Evolutionary conservation across 225 moss, liverwort and hornwort genomes (phyloP), one percentile per base, ranked within the genome.

Genomic region (Polytrichum commune): DNA sequence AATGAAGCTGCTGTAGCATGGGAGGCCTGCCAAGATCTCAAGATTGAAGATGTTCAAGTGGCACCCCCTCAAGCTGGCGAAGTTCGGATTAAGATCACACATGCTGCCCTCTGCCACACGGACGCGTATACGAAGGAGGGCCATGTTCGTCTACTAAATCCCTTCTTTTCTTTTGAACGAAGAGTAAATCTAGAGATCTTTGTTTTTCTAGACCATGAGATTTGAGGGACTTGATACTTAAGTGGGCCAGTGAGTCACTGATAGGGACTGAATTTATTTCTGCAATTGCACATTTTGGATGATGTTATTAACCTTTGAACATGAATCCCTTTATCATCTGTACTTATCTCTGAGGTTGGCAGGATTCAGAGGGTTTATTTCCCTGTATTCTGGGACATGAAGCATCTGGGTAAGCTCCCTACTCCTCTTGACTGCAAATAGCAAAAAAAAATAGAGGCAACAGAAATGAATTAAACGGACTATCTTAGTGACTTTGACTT

Each of bases 361-460:
- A 90, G 90, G 90, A 90, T 79, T 77, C 88, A 19, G 90, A 90
- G 69, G 90, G 88, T 54, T 73, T 87, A 54, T 90, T 90, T 80
- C 90, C 90, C 73, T 88, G 88, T 78, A 90, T 90, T 35, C 80
- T 90, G 80, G 90, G 90, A 67, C 90, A 90, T 60, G 90, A 90
- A 77, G 90, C 87, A 68, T 81, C 90, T 68, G 90, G 90, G 90
- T 90, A 79, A 82, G 83, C 53, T 65, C 20, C n/a, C 61, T 57
- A 25, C 46, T 74, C n/a, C 70, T 29, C 65, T 63, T 66, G 32
- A 64, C 10, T 27, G 27, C 46, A 28, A 35, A 55, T 55, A 46
- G 9, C 58, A 25, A 6, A 27, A 6, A 27, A 24, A 28, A 70
- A 25, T 8, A 24, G 3, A 65, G 30, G 18, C 30, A 65, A 19